Percentiles rank a stretch among this genome's conserved stretches.
Evolutionary conservation across 2,329 filamentous ascomycete species (phyloP).

Genomic region (Sporothrix inflata): DNA sequence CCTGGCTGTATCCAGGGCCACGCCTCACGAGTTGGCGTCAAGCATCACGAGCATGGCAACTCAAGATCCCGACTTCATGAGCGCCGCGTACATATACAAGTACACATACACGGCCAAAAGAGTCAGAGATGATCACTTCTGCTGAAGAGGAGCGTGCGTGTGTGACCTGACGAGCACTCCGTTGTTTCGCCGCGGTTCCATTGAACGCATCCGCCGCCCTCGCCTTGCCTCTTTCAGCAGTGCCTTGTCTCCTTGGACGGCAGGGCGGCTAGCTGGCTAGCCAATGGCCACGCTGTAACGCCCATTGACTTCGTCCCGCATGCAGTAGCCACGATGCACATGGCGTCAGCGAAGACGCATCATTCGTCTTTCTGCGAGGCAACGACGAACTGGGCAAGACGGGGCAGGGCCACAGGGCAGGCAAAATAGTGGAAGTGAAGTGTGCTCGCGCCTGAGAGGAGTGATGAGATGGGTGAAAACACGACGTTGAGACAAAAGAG

Average conservation of each 20-base stretch:
- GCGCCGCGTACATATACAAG: not conserved
- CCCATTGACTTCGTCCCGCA: constrained; percentile 12
- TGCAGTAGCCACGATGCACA: constrained; percentile 21
- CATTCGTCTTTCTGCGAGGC: constrained; percentile 18
- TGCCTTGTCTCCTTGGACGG: not conserved
- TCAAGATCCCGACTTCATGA: not conserved
- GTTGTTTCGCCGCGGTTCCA: constrained; percentile 11
- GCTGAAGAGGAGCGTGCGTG: not conserved
- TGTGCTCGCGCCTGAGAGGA: not conserved
- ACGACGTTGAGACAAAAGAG: not conserved
- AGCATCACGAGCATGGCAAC: not conserved
- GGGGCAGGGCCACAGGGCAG: not conserved
- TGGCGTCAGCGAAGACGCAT: not conserved
- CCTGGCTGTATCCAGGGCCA: no score
- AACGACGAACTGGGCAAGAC: not conserved
- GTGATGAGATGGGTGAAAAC: not conserved
- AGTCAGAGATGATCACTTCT: not conserved
- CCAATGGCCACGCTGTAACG: constrained; percentile 13
- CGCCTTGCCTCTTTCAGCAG: constrained; percentile 14
- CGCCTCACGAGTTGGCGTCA: not conserved
- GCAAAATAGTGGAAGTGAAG: not conserved
- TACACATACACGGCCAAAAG: not conserved
- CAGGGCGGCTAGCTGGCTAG: constrained; percentile 10
- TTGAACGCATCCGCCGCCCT: not conserved
- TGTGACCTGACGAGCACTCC: constrained; percentile 17